phyloP scores from a whole-genome alignment of 345 rosid genomes.

The Acer campestre region DNA sequence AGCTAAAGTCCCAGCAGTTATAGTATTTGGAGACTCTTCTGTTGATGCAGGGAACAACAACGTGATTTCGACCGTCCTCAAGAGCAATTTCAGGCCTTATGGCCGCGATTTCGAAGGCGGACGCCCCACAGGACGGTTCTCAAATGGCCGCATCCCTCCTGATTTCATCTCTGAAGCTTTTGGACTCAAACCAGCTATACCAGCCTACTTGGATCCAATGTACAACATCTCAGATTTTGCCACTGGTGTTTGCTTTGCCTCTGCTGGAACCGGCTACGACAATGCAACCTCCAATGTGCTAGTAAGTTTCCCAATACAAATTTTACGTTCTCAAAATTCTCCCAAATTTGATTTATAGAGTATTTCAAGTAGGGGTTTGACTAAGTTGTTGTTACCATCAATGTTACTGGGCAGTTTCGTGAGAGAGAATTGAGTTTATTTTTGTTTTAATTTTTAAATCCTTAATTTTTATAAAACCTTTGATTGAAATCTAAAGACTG shows the following conservation, averaged over 20 bases:
- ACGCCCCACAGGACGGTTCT: conserved; percentile 56
- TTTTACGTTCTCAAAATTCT: no score
- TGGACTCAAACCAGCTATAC: conserved; percentile 50
- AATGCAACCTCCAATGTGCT: conserved; percentile 53
- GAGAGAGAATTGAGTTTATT: no score
- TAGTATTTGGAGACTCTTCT: conserved; percentile 63
- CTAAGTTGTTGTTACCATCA: no score
- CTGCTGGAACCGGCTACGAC: conserved; percentile 67
- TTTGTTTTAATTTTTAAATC: no score
- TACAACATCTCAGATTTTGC: conserved; percentile 52
- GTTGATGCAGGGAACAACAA: conserved; percentile 66
- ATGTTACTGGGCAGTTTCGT: no score
- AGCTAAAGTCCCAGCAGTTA: conserved; percentile 45
- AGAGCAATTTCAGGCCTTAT: conserved; percentile 59
- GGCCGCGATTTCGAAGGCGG: conserved; percentile 56
- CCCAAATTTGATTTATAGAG: no score
- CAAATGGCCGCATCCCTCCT: conserved; percentile 55
- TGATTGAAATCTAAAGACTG: no score
- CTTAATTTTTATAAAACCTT: no score
- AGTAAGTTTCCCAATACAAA: conserved; percentile 30
- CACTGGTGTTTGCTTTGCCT: conserved; percentile 59
- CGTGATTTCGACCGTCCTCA: conserved; percentile 37
- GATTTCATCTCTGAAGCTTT: conserved; percentile 59
- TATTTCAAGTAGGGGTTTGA: no score
- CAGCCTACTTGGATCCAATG: conserved; percentile 60